Evolutionary conservation across 2,329 filamentous ascomycete species (phyloP).

Genomic region (Mycosphaerella arachidis): DNA sequence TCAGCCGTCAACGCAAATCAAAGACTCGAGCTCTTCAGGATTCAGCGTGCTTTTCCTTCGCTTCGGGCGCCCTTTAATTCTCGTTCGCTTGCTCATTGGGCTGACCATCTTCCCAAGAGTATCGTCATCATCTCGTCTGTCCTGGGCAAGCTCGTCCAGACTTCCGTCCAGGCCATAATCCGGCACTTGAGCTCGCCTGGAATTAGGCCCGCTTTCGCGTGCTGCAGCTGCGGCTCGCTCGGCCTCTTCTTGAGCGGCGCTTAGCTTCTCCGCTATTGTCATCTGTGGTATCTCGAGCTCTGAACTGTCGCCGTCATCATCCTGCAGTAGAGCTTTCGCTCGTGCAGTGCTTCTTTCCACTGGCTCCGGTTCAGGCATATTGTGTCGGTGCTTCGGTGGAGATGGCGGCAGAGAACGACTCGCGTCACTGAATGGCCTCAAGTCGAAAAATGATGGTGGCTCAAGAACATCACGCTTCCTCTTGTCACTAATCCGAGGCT

Average conservation of each 20-base stretch:
- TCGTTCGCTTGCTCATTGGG: slow-evolving; percentile 40
- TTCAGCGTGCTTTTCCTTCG: slow-evolving; percentile 70
- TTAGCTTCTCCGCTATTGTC: slow-evolving; percentile 46
- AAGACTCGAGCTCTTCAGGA: slow-evolving; percentile 66
- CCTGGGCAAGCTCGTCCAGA: slow-evolving; percentile 19
- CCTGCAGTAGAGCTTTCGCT: slow-evolving; percentile 20
- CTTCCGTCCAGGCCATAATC: slow-evolving; percentile 20
- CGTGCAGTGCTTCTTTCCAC: background rate
- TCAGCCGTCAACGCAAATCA: slow-evolving; percentile 33
- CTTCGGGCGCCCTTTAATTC: slow-evolving; percentile 54
- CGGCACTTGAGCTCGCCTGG: slow-evolving; percentile 2
- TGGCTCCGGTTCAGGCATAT: slow-evolving; percentile 3
- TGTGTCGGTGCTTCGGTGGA: slow-evolving; percentile 6
- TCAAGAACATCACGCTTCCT: slow-evolving; percentile 31
- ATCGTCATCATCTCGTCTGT: slow-evolving; percentile 21
- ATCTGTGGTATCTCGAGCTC: slow-evolving; percentile 27
- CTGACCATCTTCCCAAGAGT: slow-evolving; percentile 40
- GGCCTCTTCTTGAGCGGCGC: slow-evolving; percentile 41
- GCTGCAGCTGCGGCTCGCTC: slow-evolving; percentile 38
- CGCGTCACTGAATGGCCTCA: slow-evolving; percentile 25
- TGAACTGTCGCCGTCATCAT: slow-evolving; percentile 34
- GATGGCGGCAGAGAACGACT: slow-evolving; percentile 14
- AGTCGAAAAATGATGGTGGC: slow-evolving; percentile 35
- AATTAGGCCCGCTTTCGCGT: slow-evolving; percentile 10
- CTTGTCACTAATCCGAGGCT: slow-evolving; percentile 20